phyloP scores from a whole-genome alignment of 192 early-diverging fungal genomes.

The Umbelopsis isabellina region DNA sequence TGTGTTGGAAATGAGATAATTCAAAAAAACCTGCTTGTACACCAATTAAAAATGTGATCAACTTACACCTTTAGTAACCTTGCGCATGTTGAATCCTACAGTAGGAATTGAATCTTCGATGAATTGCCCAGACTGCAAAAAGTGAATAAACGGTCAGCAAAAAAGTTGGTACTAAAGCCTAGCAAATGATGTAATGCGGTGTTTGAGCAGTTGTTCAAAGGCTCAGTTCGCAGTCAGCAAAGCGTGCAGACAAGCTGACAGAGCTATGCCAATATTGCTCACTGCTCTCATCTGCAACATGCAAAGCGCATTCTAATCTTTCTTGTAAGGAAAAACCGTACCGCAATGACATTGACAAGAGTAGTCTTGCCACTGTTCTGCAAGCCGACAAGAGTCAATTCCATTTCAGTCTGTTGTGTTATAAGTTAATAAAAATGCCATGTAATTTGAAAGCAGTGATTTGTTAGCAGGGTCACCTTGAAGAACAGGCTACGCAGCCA shows the following conservation, averaged over 20 bases:
- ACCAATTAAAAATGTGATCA: too few species aligned
- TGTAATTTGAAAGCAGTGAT: neutral
- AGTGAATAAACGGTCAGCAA: neutral
- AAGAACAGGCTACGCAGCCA: conserved; percentile 85
- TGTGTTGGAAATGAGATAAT: neutral
- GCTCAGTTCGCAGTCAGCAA: neutral
- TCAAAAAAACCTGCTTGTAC: neutral
- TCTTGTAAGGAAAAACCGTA: conserved; percentile 41
- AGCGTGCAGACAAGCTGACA: neutral
- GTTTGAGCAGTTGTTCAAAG: neutral
- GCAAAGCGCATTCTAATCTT: neutral
- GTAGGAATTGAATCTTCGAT: conserved; percentile 95
- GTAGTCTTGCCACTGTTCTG: conserved; percentile 91
- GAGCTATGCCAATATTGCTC: neutral
- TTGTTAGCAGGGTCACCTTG: conserved; percentile 52
- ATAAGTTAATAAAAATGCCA: conserved; percentile 17
- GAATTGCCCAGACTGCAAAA: conserved; percentile 69
- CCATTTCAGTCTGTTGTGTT: conserved; percentile 72
- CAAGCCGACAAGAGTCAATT: conserved; percentile 84
- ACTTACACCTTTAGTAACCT: conserved; percentile 81
- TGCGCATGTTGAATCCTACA: conserved; percentile 99
- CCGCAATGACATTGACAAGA: conserved; percentile 83
- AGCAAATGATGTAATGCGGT: neutral
- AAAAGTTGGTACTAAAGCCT: neutral
- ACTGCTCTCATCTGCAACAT: neutral